Evolutionary conservation across 2,329 filamentous ascomycete genomes (phyloP), one percentile per base, ranked within the genome.

Genomic region (Aspergillus sp.): DNA sequence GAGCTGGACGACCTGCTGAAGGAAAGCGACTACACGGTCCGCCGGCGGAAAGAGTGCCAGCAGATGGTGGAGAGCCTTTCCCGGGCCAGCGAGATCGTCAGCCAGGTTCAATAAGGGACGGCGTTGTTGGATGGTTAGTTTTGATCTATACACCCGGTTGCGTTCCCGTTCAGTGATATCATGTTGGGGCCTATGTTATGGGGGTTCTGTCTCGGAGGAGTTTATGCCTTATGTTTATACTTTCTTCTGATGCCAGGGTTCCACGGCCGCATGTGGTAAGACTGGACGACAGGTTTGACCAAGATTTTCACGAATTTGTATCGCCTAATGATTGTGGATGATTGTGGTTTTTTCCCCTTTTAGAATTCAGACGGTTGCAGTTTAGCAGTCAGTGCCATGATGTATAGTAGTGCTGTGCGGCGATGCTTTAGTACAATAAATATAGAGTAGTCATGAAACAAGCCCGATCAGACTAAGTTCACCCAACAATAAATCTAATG

Each of bases 51-150:
- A 84, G 95, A 99, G 79, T 99, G 95, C 80, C 92, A 96, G 80
- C 92, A 97, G 80, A 99, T 99, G 95, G 95, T 99, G 54, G 95
- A 99, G 79, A 96, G 91, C 58, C 83, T 99, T 72, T 81, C 84
- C 68, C 90, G 90, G 78, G 95, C 95, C 59, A 95, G 88, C 78
- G 95, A 99, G 83, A 98, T 99, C 80, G 95, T 99, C 75, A 93
- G 91, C 79, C 86, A 88, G 70, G 86, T 89, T 62, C 84, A 86
- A 77, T 86, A 76, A 68, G 50, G 57, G 30, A 15, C 42, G 27
- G 52, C 10, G 32, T 36, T 36, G 30, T 60, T 57, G 64, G 64
- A 64, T 62, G 65, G 66, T 49, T 63, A 54, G 25, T 62, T 61
- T 59, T 54, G 56, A 59, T 60, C 57, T 62, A 59, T 60, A 60